These are phyloP conservation scores for Rugonectria rugulosa DNA, from an alignment of 2,329 filamentous ascomycete genomes.

Conservation along the genomic window DNA sequence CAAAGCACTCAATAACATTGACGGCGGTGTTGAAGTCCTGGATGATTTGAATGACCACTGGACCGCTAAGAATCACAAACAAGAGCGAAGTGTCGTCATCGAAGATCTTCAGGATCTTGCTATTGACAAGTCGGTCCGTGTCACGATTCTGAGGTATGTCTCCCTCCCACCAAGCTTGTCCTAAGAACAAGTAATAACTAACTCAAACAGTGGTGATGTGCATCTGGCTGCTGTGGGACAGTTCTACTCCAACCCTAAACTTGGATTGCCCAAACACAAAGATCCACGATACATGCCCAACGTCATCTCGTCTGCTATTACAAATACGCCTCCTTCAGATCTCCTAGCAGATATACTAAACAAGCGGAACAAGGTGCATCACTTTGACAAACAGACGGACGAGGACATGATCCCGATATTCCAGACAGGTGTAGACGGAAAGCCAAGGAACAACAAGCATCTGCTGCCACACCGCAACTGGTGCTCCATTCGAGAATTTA, in stretches of 20 bases:
- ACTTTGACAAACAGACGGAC: slow-evolving; percentile 79
- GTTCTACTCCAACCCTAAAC: slow-evolving; percentile 91
- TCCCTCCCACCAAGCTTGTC: background rate
- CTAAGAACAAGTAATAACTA: background rate
- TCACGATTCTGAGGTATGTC: slow-evolving; percentile 81
- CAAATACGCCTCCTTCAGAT: slow-evolving; percentile 87
- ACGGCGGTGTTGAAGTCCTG: slow-evolving; percentile 89
- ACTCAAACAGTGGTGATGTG: slow-evolving; percentile 76
- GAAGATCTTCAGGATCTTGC: slow-evolving; percentile 93
- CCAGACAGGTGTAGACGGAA: slow-evolving; percentile 85
- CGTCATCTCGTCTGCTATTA: slow-evolving; percentile 91
- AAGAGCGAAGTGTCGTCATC: slow-evolving; percentile 84
- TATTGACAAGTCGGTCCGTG: slow-evolving; percentile 87
- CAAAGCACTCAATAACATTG: slow-evolving; percentile 84
- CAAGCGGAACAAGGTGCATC: slow-evolving; percentile 84
- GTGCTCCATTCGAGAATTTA: slow-evolving; percentile 89
- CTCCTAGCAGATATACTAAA: slow-evolving; percentile 91
- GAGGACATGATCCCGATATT: slow-evolving; percentile 98
- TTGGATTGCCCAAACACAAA: slow-evolving; percentile 80
- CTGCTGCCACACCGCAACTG: slow-evolving; percentile 92
- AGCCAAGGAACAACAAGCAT: slow-evolving; percentile 87
- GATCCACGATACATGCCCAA: slow-evolving; percentile 99
- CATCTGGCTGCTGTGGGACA: slow-evolving; percentile 92
- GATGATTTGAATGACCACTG: slow-evolving; percentile 96
- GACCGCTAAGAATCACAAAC: slow-evolving; percentile 95